Base-by-base conservation (phyloP, 202 grass and related monocot species). In the Elaeis oleifera region DNA sequence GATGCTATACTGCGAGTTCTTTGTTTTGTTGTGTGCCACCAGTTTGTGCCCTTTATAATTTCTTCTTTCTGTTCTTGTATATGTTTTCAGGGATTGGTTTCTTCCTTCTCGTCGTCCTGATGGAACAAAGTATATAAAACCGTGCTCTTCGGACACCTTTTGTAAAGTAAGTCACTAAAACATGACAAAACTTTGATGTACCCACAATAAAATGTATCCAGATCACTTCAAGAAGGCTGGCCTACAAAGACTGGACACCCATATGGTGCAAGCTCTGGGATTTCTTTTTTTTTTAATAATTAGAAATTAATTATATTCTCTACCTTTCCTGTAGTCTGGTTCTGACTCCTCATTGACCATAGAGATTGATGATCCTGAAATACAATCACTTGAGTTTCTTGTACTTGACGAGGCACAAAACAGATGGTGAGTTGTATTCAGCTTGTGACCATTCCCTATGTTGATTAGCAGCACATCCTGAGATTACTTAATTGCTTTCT, bases 381-480 rank as follows among this genome's bases (percentile, higher is more conserved):
- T 87, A 22, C 65, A 99, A 70, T 82, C 82, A 39, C 71, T 99
- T 18, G 94, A 99, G 61, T 99, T 99, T 70, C 82, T 99, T 26
- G 49, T 99, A 17, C 61, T 92, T 19, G 94, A 94, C 22, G 77
- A 94, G 75, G 25, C 77, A 68, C 68, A 63, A 63, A 86, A 94
- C 71, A 94, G 81, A 86, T 99, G 94, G 94, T 99, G 22, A 79
- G 80, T 78, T n/a, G 2, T 65, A 32, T 65, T 86, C 19, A 23
- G 49, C 54, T 22, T 58, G 17, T 70, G 55, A 56, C 20, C 64
- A 1, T 58, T 23, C 27, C 63, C 2, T 53, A 29, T 74, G 32
- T 55, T 54, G 74, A 14, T 65, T 73, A 13, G 36, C 36, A 44
- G 36, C 36, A 44, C 8, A 13, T 44, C 9, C 11, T 44, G 9